A percentile compares a stretch with the other conserved stretches of the same genome.
These are phyloP conservation scores for Rhizopogon sp. DNA, from an alignment of 768 basidiomycete species.

Conservation along the genomic window DNA sequence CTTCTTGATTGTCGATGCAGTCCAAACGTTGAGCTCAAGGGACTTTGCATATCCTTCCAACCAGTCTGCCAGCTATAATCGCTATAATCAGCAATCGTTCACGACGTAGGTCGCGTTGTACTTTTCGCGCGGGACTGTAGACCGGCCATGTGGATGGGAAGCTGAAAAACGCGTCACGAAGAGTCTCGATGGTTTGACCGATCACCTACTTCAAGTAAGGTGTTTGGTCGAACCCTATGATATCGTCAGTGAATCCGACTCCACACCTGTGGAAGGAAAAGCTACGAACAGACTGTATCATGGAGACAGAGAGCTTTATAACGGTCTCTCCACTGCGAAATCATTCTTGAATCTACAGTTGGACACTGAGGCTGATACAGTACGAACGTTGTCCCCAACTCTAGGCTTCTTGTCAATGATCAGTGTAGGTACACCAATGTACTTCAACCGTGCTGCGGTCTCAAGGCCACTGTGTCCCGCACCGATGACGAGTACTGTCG, in stretches of 20 bases:
- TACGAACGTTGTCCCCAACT: conserved; percentile 41
- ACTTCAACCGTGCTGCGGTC: conserved; percentile 61
- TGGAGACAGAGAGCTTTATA: conserved; percentile 41
- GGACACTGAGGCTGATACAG: background rate
- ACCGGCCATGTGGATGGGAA: conserved; percentile 57
- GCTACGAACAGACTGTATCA: conserved; percentile 39
- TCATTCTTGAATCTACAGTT: background rate
- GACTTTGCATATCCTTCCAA: conserved; percentile 55
- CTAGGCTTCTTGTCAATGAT: conserved; percentile 51
- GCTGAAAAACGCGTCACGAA: conserved; percentile 18
- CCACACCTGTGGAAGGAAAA: background rate
- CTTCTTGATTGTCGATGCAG: conserved; percentile 37
- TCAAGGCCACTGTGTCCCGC: conserved; percentile 67
- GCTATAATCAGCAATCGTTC: background rate
- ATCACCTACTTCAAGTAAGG: conserved; percentile 46
- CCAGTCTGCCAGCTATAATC: conserved; percentile 55
- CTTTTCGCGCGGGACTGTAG: conserved; percentile 47
- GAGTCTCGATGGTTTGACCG: background rate
- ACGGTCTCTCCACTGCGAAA: conserved; percentile 38
- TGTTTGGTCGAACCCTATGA: conserved; percentile 46
- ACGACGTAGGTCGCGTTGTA: conserved; percentile 6
- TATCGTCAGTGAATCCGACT: background rate
- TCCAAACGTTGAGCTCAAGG: conserved; percentile 64
- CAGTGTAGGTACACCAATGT: conserved; percentile 48
- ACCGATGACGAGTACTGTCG: conserved; percentile 58